Conservation (phyloP, 306 rosid species). For the Spatholobus suberectus region DNA sequence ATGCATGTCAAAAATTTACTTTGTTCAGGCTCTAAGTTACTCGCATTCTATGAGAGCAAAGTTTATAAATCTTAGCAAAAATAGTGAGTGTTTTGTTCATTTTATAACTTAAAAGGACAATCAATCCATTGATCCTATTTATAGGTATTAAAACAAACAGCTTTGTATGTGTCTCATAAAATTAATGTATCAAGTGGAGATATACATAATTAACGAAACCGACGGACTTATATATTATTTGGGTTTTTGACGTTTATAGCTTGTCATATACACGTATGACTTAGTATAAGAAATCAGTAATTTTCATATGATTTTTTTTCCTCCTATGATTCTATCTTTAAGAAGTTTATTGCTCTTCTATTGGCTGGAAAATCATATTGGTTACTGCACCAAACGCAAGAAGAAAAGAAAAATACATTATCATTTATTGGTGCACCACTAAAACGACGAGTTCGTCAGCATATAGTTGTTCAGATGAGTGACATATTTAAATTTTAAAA, state of each 20-base stretch:
- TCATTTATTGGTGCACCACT: background rate
- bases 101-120: background rate
- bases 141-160: background rate
- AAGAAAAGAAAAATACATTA: conserved; percentile 2
- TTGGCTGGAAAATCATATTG: background rate
- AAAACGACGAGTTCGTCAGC: background rate
- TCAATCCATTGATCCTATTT: background rate
- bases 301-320: too few relatives aligned
- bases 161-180: background rate
- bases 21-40: background rate
- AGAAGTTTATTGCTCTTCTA: background rate
- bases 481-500: conserved; percentile 7
- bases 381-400: background rate
- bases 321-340: background rate
- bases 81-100: background rate
- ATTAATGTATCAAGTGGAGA: background rate
- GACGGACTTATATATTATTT: background rate
- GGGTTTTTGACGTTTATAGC: background rate
- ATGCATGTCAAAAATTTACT: background rate
- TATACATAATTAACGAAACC: background rate
- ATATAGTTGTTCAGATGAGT: conserved; percentile 1
- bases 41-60: background rate
- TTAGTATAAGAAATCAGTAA: background rate
- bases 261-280: background rate
- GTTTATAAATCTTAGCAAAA: background rate